Conservation (phyloP, 2,329 filamentous ascomycete genomes). For the Corynespora cassiicola region DNA sequence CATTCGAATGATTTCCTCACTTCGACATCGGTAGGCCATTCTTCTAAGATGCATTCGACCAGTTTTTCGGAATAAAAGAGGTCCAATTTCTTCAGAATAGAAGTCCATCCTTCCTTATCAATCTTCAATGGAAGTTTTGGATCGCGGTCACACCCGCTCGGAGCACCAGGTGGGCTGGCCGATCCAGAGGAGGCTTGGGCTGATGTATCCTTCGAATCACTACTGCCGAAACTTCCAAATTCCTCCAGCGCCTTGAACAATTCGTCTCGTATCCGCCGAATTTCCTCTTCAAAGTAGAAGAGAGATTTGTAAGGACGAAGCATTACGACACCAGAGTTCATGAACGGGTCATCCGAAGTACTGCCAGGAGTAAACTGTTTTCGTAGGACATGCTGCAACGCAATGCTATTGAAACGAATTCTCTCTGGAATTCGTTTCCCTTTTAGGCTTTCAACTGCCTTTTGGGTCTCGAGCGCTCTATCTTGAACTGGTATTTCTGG, state of each 20-base stretch:
- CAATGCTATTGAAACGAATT: constrained; percentile 1
- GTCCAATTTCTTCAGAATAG: neutral
- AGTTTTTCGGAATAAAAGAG: neutral
- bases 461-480: neutral
- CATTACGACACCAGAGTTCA: neutral
- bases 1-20: neutral
- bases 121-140: neutral
- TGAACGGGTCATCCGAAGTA: neutral
- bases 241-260: neutral
- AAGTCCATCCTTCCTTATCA: neutral
- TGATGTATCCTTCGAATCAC: neutral
- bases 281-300: neutral
- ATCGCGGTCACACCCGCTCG: neutral
- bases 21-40: neutral
- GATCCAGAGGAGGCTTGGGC: too few species aligned
- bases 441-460: constrained; percentile 1
- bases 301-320: constrained; percentile 6
- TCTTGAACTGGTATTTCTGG: neutral
- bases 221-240: neutral
- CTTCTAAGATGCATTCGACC: neutral
- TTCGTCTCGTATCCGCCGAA: neutral
- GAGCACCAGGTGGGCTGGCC: too few species aligned
- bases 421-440: constrained; percentile 3
- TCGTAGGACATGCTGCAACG: constrained; percentile 2
- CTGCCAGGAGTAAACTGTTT: neutral